A percentile compares a stretch with the other conserved stretches of the same genome.
These are phyloP conservation scores for Striga hermonthica DNA, from an alignment of 305 asterid species.

Conservation along the genomic window DNA sequence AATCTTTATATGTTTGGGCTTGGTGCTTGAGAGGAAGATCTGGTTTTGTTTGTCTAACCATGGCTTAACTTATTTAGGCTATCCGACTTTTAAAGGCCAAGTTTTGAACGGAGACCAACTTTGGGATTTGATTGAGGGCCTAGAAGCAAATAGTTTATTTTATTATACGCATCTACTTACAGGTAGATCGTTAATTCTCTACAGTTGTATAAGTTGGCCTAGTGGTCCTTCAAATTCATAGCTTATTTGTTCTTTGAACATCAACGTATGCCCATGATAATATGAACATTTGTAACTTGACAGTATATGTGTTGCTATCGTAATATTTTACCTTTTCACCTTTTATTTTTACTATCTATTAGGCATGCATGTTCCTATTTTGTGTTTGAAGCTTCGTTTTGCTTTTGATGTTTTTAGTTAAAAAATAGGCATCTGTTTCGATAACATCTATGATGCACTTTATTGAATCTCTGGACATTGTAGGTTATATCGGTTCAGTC, in stretches of 20 bases:
- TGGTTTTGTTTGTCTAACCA: slow-evolving; percentile 8
- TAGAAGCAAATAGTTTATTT: slow-evolving; percentile 78
- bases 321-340: no score
- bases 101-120: slow-evolving; percentile 91
- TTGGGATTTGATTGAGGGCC: slow-evolving; percentile 91
- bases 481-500: slow-evolving; percentile 93
- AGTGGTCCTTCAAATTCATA: slow-evolving; percentile 9
- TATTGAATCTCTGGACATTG: slow-evolving; percentile 28
- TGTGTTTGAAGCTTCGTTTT: slow-evolving; percentile 19
- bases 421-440: background rate
- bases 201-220: background rate
- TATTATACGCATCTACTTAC: slow-evolving; percentile 92
- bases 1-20: no score
- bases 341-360: slow-evolving; percentile 8
- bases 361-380: slow-evolving; percentile 22
- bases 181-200: slow-evolving; percentile 43
- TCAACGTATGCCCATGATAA: slow-evolving; percentile 1
- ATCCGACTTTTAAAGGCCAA: slow-evolving; percentile 94
- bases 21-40: no score
- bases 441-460: background rate
- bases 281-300: background rate
- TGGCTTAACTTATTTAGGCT: slow-evolving; percentile 55
- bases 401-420: slow-evolving; percentile 1
- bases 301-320: no score
- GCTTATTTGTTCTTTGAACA: slow-evolving; percentile 20